Percentiles rank a stretch among this genome's conserved stretches.
Evolutionary conservation across 106 monocot genomes (phyloP).

Genomic region (Phalaenopsis equestris): DNA sequence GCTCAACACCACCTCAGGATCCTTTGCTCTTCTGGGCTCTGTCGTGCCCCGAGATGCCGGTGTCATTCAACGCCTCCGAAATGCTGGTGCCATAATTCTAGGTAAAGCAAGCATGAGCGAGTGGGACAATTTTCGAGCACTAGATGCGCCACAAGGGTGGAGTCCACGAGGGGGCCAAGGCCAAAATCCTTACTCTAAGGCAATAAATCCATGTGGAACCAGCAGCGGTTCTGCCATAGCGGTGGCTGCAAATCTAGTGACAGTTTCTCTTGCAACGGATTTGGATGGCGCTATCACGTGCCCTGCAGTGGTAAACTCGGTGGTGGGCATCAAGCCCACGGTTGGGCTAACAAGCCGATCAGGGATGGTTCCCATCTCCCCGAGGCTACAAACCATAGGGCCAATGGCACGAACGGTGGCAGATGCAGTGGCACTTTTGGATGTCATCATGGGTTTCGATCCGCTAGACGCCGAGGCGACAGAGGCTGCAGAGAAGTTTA

Average conservation of each 20-base stretch:
- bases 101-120: slow-evolving; percentile 28
- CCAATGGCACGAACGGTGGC: slow-evolving; percentile 56
- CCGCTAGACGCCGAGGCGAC: slow-evolving; percentile 41
- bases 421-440: slow-evolving; percentile 56
- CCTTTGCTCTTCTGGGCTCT: too few relatives aligned
- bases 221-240: neutral
- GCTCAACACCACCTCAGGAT: too few relatives aligned
- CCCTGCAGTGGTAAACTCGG: slow-evolving; percentile 22
- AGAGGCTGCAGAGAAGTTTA: slow-evolving; percentile 22
- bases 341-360: too few relatives aligned
- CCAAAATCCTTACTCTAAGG: slow-evolving; percentile 51
- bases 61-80: slow-evolving; percentile 29
- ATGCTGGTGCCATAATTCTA: slow-evolving; percentile 57
- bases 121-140: slow-evolving; percentile 33
- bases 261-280: slow-evolving; percentile 61
- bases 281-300: slow-evolving; percentile 73
- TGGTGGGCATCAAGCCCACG: too few relatives aligned
- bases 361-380: too few relatives aligned
- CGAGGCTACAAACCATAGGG: slow-evolving; percentile 17
- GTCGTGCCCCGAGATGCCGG: slow-evolving; percentile 15
- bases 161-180: neutral
- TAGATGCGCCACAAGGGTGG: slow-evolving; percentile 34
- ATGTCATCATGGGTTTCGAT: slow-evolving; percentile 64
- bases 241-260: slow-evolving; percentile 57
- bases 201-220: slow-evolving; percentile 43